Percentiles rank a stretch among this genome's conserved stretches.
phyloP scores from a whole-genome alignment of 371 early-diverging fungal species.

The Mucor indicus region DNA sequence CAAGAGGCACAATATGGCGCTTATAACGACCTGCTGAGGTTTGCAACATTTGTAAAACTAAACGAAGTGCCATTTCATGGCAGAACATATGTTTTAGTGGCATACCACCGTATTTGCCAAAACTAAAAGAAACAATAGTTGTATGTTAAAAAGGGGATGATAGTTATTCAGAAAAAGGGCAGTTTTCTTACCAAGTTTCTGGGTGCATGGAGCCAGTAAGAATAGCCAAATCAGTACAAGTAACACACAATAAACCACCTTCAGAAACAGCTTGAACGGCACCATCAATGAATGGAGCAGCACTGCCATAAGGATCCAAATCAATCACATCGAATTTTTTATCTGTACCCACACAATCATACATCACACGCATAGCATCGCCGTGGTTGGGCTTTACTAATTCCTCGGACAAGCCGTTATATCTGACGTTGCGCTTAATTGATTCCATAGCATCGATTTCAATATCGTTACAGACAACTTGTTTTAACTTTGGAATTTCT shows the following conservation, averaged over 20 bases:
- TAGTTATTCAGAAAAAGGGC: background rate
- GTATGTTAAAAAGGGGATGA: background rate
- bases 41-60: constrained; percentile 85
- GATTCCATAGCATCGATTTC: constrained; percentile 87
- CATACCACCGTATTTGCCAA: constrained; percentile 95
- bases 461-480: constrained; percentile 95
- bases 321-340: constrained; percentile 84
- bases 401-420: constrained; percentile 75
- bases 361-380: constrained; percentile 89
- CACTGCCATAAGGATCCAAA: constrained; percentile 99
- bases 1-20: constrained; percentile 87
- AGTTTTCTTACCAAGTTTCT: constrained; percentile 73
- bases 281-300: constrained; percentile 95
- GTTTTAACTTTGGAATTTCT: constrained; percentile 82
- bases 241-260: constrained; percentile 96
- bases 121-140: constrained; percentile 47
- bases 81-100: constrained; percentile 80
- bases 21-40: constrained; percentile 88
- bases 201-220: constrained; percentile 90
- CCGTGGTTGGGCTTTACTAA: constrained; percentile 80
- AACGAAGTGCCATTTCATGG: constrained; percentile 88
- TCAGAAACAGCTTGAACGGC: constrained; percentile 93
- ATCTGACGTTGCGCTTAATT: constrained; percentile 86
- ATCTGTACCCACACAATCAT: constrained; percentile 60
- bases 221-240: constrained; percentile 99